phyloP scores from a whole-genome alignment of 495 filamentous ascomycete species.

The Aspergillus carlsbadensis region DNA sequence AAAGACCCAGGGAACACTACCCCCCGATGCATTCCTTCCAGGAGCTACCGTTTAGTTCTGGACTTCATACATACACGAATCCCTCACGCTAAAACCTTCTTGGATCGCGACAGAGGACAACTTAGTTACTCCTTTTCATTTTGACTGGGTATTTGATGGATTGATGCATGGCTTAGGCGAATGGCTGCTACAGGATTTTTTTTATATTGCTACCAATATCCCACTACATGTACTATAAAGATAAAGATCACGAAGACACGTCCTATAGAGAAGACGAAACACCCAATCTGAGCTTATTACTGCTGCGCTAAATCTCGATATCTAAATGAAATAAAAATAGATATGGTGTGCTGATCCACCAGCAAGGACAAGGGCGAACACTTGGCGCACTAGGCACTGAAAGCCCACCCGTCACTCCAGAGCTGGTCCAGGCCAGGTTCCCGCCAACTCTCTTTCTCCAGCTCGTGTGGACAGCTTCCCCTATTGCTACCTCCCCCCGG shows the following conservation, averaged over 20 bases:
- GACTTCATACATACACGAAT: not conserved
- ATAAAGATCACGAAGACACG: conserved; percentile 26
- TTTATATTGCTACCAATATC: conserved; percentile 14
- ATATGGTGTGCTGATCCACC: too few relatives aligned
- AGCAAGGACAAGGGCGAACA: not conserved
- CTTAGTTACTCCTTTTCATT: conserved; percentile 15
- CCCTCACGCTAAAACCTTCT: not conserved
- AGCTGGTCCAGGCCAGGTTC: not conserved
- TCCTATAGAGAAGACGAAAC: conserved; percentile 22
- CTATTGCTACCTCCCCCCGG: not conserved
- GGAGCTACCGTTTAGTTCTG: conserved; percentile 14
- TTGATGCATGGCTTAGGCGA: conserved; percentile 45
- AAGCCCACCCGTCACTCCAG: not conserved
- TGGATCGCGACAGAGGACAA: not conserved
- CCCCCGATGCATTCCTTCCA: conserved; percentile 39
- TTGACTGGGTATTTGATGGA: conserved; percentile 13
- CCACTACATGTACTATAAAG: conserved; percentile 27
- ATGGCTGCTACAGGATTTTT: conserved; percentile 21
- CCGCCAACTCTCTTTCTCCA: conserved; percentile 2
- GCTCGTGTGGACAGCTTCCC: not conserved
- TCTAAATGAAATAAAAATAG: too few relatives aligned
- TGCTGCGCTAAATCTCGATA: not conserved
- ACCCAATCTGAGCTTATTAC: not conserved
- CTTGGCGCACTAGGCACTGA: not conserved
- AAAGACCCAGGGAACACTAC: conserved; percentile 41